Evolutionary conservation across 495 filamentous ascomycete species (phyloP), one percentile per base, ranked within the genome.

Genomic region (Aspergillus bertholletiae): DNA sequence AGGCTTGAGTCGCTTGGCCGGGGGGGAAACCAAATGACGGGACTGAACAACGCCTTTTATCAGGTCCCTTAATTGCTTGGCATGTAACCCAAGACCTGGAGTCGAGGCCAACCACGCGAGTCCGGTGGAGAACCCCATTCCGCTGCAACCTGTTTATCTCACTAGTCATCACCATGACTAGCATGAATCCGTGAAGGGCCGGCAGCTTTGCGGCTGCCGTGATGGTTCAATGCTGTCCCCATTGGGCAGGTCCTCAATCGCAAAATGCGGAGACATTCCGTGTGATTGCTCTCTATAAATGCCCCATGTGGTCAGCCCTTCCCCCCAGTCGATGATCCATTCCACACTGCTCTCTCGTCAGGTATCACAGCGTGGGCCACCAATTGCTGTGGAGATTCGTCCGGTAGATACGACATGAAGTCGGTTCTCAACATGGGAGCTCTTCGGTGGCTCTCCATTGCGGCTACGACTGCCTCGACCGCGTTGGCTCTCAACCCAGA

Each of bases 31-130:
- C n/a, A n/a, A n/a, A n/a, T n/a, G n/a, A 23, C 27, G 27, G 44
- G 22, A n/a, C 20, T 15, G 9, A 27, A 21, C 35, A 23, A n/a
- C n/a, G n/a, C n/a, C n/a, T n/a, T n/a, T n/a, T n/a, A n/a, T n/a
- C n/a, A n/a, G n/a, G n/a, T n/a, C n/a, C n/a, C n/a, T n/a, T n/a
- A 39, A 12, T n/a, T 8, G 48, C 65, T 66, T 68, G 63, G 67
- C 67, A 58, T 68, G 67, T 54, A 66, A 66, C 59, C 67, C 55
- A 59, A 64, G 64, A 41, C 23, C 8, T 40, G 39, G 24, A 20
- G 49, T 20, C 21, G 37, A 23, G 41, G 43, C 39, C 27, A 41
- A n/a, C 37, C 34, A 51, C 26, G 17, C 2, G 49, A 1, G 1
- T 22, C 1, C 6, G 13, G 37, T 23, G 23, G 23, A 17, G 23